phyloP scores from a whole-genome alignment of 2,329 filamentous ascomycete genomes.

The Xylariaceae sp. region DNA sequence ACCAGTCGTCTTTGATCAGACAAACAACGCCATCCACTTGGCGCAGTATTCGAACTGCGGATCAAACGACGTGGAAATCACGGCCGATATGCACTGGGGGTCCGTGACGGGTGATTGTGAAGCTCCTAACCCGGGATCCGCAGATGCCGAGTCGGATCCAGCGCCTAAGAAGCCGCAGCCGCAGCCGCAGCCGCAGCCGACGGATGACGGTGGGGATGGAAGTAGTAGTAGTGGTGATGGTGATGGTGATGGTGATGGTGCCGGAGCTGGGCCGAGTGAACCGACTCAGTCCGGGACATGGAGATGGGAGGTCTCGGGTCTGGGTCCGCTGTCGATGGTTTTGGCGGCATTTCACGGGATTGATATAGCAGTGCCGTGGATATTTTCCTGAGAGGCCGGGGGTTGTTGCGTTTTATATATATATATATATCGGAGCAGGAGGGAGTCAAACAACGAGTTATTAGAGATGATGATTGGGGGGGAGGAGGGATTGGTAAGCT shows the following conservation, averaged over 20 bases:
- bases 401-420: not conserved
- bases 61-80: constrained; percentile 39
- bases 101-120: constrained; percentile 27
- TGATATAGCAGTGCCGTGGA: not conserved
- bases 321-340: not conserved
- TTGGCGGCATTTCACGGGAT: not conserved
- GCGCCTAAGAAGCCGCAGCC: not conserved
- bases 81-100: constrained; percentile 27
- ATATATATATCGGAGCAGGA: no score
- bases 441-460: no score
- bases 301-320: not conserved
- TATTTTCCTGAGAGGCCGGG: not conserved
- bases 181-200: no score
- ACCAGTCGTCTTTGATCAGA: constrained; percentile 47
- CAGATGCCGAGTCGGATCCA: constrained; percentile 9
- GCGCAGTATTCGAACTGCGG: constrained; percentile 49
- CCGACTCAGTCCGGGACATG: constrained; percentile 4
- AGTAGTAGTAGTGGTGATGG: no score
- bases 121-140: constrained; percentile 14
- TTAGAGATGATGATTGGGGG: no score
- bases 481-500: no score
- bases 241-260: not conserved
- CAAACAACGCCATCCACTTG: constrained; percentile 43
- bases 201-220: no score
- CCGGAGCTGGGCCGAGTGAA: constrained; percentile 3